Evolutionary conservation across 2,329 filamentous ascomycete genomes (phyloP).

Genomic region (Aspergillus pseudotamarii): DNA sequence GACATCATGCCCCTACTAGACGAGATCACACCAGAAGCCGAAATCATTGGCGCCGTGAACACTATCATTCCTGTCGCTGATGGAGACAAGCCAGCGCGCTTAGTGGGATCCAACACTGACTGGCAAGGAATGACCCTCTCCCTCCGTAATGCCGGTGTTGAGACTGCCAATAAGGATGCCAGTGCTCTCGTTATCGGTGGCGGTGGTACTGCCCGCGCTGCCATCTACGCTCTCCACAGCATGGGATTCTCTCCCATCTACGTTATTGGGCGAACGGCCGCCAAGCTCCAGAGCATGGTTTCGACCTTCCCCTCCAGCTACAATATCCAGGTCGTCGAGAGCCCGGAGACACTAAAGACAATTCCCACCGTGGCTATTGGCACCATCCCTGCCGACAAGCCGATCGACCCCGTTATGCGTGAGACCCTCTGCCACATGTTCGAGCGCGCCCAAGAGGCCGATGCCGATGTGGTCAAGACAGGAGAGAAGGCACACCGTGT

Average conservation of each 20-base stretch:
- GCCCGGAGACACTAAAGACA: slow-evolving; percentile 54
- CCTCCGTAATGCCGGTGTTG: slow-evolving; percentile 69
- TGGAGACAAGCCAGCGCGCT: slow-evolving; percentile 49
- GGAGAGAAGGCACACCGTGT: slow-evolving; percentile 55
- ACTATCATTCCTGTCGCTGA: slow-evolving; percentile 72
- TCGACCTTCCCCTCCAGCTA: slow-evolving; percentile 74
- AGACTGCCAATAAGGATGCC: slow-evolving; percentile 40
- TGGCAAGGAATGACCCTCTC: slow-evolving; percentile 89
- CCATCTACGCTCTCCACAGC: slow-evolving; percentile 81
- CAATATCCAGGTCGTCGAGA: slow-evolving; percentile 66
- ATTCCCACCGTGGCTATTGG: slow-evolving; percentile 76
- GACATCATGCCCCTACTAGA: slow-evolving; percentile 83
- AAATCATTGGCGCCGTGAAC: slow-evolving; percentile 88
- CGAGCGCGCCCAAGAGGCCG: slow-evolving; percentile 51
- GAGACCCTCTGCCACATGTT: slow-evolving; percentile 64
- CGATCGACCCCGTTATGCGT: slow-evolving; percentile 73
- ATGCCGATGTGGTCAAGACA: slow-evolving; percentile 38
- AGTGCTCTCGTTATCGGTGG: slow-evolving; percentile 84
- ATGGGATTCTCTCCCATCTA: slow-evolving; percentile 87
- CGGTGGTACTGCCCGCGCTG: slow-evolving; percentile 88
- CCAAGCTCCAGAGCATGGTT: slow-evolving; percentile 69
- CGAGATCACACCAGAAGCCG: slow-evolving; percentile 75
- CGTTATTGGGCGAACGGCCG: slow-evolving; percentile 74
- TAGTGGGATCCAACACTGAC: slow-evolving; percentile 92
- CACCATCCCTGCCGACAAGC: slow-evolving; percentile 85